Base-by-base conservation (phyloP, 371 early-diverging fungal genomes). In the Syncephalis plumigaleata region DNA sequence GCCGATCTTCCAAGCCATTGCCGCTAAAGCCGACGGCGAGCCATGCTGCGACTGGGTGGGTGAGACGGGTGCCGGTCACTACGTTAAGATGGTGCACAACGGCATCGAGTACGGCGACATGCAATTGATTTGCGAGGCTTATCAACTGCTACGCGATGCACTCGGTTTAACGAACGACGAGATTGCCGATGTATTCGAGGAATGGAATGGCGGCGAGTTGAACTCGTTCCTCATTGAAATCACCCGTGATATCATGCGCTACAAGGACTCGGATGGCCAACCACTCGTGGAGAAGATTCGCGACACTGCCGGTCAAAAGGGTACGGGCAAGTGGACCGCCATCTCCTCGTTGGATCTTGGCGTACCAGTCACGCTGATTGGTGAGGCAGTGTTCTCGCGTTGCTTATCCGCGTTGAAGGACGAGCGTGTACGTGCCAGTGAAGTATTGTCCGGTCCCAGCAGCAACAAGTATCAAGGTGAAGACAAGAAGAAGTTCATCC, bases 31-130 rank as follows among this genome's bases (percentile, higher is more conserved):
- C 45, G 77, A 76, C 58, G 80, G 79, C 51, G 80, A 83, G 55
- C 86, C 96, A 40, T 99, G 98, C 81, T 98, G 98, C 65, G 93
- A 93, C 68, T 96, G 97, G 94, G 92, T 99, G 50, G 98, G 99
- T 52, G 86, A 87, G 55, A 81, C 85, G 42, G 99, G 98, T 39
- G 85, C 98, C 27, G 99, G 98, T 26, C 98, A 99, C 76, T 97
- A 94, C 66, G 98, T 99, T 61, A 98, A 99, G 79, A 98, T 97
- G 93, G 98, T 99, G 42, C 98, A 98, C 81, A 99, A 98, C 71
- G 98, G 98, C 61, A 99, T 99, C 58, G 98, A 99, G 67, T 99
- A 99, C 65, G 98, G 96, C 52, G 97, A 95, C 65, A 98, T 99
- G 99, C 96, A 94, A 68, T 76, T 99, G 68, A 87, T 98, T 53